These are phyloP conservation scores for Sugiyamaella chiloensis DNA, from an alignment of 805 yeast genomes.

Conservation along the genomic window DNA sequence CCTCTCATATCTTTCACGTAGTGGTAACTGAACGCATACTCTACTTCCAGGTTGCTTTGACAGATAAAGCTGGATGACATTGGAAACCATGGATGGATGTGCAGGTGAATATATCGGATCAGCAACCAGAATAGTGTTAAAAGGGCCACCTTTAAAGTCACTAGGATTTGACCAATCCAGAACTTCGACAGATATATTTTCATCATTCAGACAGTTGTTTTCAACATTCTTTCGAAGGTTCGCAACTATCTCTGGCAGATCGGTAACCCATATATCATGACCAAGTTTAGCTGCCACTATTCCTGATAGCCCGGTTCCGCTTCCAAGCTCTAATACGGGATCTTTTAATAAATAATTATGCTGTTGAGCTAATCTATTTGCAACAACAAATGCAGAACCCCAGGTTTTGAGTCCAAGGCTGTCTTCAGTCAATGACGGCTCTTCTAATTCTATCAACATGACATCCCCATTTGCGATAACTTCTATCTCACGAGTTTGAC, in stretches of 20 bases:
- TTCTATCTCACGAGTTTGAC: slow-evolving; percentile 56
- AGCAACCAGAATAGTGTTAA: slow-evolving; percentile 64
- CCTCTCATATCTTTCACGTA: slow-evolving; percentile 60
- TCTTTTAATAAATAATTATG: slow-evolving; percentile 22
- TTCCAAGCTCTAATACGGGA: slow-evolving; percentile 65
- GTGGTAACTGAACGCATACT: slow-evolving; percentile 72
- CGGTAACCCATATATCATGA: slow-evolving; percentile 56
- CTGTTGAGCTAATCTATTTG: slow-evolving; percentile 44
- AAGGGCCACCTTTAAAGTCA: slow-evolving; percentile 32
- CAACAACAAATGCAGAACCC: slow-evolving; percentile 83
- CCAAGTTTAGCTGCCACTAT: slow-evolving; percentile 61
- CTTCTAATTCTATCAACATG: slow-evolving; percentile 43
- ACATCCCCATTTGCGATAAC: slow-evolving; percentile 27
- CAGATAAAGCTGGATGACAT: slow-evolving; percentile 54
- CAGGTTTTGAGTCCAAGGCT: slow-evolving; percentile 90
- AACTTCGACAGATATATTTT: slow-evolving; percentile 41
- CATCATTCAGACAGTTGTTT: slow-evolving; percentile 39
- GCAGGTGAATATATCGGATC: slow-evolving; percentile 85
- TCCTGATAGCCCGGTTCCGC: slow-evolving; percentile 94
- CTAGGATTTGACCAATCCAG: slow-evolving; percentile 77
- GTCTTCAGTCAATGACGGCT: slow-evolving; percentile 85
- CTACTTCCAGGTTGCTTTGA: slow-evolving; percentile 35
- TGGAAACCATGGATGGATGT: slow-evolving; percentile 72
- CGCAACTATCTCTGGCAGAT: slow-evolving; percentile 69
- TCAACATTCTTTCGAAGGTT: slow-evolving; percentile 61